A percentile compares a stretch with the other conserved stretches of the same genome.
These are phyloP conservation scores for Selenicereus undatus DNA, from an alignment of 148 eudicot species.

Conservation along the genomic window DNA sequence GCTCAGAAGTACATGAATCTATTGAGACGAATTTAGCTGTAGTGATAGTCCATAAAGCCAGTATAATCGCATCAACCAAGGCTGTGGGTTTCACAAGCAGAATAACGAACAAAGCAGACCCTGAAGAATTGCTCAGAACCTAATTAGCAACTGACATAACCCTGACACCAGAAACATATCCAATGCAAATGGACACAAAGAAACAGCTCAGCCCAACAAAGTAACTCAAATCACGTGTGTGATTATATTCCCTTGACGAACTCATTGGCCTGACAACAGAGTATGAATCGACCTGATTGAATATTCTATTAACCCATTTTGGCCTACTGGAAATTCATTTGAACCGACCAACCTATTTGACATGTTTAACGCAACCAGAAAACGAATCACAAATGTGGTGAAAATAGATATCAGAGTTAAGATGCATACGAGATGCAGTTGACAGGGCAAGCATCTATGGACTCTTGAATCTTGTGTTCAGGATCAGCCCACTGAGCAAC, in stretches of 20 bases:
- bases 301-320: neutral
- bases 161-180: neutral
- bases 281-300: neutral
- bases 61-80: neutral
- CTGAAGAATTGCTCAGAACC: no score
- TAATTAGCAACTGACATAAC: no score
- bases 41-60: neutral
- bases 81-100: no score
- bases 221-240: neutral
- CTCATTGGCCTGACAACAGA: neutral
- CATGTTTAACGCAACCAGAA: no score
- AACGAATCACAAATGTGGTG: neutral
- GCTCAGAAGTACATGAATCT: neutral
- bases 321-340: neutral
- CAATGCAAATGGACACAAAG: neutral
- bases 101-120: no score
- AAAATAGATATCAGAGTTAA: neutral
- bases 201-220: neutral
- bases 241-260: no score
- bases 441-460: conserved; percentile 83
- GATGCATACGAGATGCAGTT: conserved; percentile 81
- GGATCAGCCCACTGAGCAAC: conserved; percentile 97
- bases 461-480: conserved; percentile 60
- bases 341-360: no score
- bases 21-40: neutral